Evolutionary conservation across 2,329 filamentous ascomycete genomes (phyloP).

Genomic region (Coniochaeta sp.): DNA sequence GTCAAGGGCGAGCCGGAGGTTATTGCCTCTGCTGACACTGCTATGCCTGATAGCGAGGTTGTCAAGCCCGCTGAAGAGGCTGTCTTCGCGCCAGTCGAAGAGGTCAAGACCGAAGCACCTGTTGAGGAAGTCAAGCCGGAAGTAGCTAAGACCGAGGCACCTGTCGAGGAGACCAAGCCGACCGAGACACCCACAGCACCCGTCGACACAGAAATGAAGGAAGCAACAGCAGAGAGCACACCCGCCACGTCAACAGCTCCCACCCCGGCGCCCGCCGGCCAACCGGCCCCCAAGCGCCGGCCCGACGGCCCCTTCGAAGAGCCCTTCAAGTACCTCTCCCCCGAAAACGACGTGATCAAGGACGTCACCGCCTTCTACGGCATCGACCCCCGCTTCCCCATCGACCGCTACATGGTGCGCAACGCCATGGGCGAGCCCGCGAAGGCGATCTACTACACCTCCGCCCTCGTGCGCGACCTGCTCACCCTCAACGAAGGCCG

Average conservation of each 20-base stretch:
- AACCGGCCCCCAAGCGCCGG: conserved; percentile 22
- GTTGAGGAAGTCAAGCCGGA: conserved; percentile 6
- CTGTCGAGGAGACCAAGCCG: conserved; percentile 1
- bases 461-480: conserved; percentile 75
- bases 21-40: conserved; percentile 7
- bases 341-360: conserved; percentile 68
- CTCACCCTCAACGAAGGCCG: conserved; percentile 81
- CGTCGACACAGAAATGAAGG: no score
- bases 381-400: conserved; percentile 75
- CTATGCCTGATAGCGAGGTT: not conserved
- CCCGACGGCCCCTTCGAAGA: conserved; percentile 63
- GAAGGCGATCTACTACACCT: conserved; percentile 97
- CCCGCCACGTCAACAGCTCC: conserved; percentile 12
- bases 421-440: conserved; percentile 83
- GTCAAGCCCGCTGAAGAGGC: conserved; percentile 3
- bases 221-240: conserved; percentile 3
- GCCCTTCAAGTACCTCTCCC: conserved; percentile 83
- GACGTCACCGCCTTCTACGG: conserved; percentile 80
- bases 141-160: conserved; percentile 8
- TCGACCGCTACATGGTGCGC: conserved; percentile 90
- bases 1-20: conserved; percentile 15
- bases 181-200: no score
- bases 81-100: not conserved
- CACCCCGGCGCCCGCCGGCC: conserved; percentile 12
- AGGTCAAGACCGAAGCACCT: conserved; percentile 5